A percentile compares a stretch with the other conserved stretches of the same genome.
These are phyloP conservation scores for Clonostachys rosea DNA, from an alignment of 2,329 filamentous ascomycete genomes.

Conservation along the genomic window DNA sequence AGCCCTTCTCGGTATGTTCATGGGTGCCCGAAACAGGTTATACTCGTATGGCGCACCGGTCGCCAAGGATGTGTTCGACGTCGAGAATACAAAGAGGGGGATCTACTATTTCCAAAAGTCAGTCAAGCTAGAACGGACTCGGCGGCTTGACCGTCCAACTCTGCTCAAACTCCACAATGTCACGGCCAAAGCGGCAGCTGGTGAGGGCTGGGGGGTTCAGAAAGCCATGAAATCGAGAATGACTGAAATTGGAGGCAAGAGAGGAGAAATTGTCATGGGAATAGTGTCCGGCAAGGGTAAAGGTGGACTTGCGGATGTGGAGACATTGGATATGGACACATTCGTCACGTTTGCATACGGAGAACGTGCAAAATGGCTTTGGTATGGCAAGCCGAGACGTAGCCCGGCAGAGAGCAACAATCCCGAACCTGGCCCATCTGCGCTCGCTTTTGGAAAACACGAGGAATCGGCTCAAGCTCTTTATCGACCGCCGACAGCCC, in stretches of 20 bases:
- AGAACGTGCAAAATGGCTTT: constrained; percentile 87
- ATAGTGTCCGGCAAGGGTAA: constrained; percentile 86
- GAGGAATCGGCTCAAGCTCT: constrained; percentile 27
- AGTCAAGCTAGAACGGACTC: constrained; percentile 72
- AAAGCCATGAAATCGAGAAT: constrained; percentile 94
- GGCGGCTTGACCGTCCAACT: constrained; percentile 78
- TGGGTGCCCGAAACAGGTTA: constrained; percentile 85
- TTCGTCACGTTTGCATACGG: constrained; percentile 77
- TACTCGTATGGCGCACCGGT: constrained; percentile 82
- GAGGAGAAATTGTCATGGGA: constrained; percentile 92
- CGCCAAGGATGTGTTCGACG: constrained; percentile 86
- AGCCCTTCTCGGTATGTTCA: constrained; percentile 78
- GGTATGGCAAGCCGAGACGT: constrained; percentile 84
- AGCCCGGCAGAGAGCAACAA: constrained; percentile 40
- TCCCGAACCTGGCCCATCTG: constrained; percentile 37
- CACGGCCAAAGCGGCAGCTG: constrained; percentile 88
- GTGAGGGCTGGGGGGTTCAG: constrained; percentile 88
- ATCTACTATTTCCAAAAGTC: constrained; percentile 88
- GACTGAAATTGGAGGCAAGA: constrained; percentile 87
- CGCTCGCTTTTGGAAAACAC: constrained; percentile 52
- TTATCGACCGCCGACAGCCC: constrained; percentile 41
- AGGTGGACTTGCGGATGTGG: constrained; percentile 84
- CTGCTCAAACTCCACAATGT: constrained; percentile 73
- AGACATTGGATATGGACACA: constrained; percentile 83
- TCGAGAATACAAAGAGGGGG: constrained; percentile 75